phyloP scores from a whole-genome alignment of 495 filamentous ascomycete species.

The Friedmanniomyces simplex region DNA sequence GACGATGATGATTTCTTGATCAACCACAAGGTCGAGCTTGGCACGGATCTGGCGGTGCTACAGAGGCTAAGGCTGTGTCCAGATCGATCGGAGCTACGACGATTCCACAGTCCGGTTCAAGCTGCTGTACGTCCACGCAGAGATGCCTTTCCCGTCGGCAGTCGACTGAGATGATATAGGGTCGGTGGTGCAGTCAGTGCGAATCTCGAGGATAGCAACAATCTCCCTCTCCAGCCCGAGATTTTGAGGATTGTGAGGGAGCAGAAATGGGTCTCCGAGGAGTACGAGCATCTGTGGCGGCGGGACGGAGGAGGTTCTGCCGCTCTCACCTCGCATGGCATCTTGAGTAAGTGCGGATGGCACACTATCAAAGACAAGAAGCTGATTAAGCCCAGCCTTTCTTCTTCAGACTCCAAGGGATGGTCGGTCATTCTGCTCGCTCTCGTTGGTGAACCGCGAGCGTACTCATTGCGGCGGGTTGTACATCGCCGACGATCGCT shows the following conservation, averaged over 20 bases:
- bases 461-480: conserved; percentile 16
- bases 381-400: conserved; percentile 9
- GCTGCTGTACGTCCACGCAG: conserved; percentile 9
- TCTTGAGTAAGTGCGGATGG: conserved; percentile 6
- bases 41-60: background rate
- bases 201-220: conserved; percentile 13
- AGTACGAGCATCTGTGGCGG: conserved; percentile 23
- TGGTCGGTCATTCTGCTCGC: conserved; percentile 20
- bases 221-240: conserved; percentile 8
- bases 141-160: background rate
- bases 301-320: conserved; percentile 20
- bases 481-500: conserved; percentile 12
- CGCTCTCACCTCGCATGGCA: conserved; percentile 10
- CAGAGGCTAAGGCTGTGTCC: background rate
- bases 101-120: conserved; percentile 20
- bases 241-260: conserved; percentile 8
- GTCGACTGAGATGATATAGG: background rate
- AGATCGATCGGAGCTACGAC: conserved; percentile 16
- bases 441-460: conserved; percentile 21
- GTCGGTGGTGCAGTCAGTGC: conserved; percentile 15
- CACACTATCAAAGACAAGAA: background rate
- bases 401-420: conserved; percentile 21
- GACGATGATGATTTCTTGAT: conserved; percentile 19
- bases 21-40: conserved; percentile 14
- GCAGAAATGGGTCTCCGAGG: conserved; percentile 18